Evolutionary conservation across 2,329 filamentous ascomycete genomes (phyloP).

Genomic region (Mollisiaceae sp.): DNA sequence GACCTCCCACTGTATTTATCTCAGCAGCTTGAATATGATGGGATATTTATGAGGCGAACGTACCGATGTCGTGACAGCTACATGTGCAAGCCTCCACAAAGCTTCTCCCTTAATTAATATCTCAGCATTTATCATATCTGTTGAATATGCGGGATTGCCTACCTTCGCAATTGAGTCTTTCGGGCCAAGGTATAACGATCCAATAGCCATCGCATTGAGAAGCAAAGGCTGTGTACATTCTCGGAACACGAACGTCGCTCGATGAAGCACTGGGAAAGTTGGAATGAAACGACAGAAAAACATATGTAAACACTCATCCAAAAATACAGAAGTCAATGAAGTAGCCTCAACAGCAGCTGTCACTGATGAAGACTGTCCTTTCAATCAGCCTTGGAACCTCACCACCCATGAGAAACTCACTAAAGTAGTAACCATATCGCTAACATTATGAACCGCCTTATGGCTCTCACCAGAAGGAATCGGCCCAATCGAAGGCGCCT

Average conservation of each 20-base stretch:
- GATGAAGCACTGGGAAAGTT: slow-evolving; percentile 51
- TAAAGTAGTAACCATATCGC: slow-evolving; percentile 49
- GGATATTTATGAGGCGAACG: background rate
- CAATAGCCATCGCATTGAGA: slow-evolving; percentile 52
- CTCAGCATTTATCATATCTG: background rate
- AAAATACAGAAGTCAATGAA: slow-evolving; percentile 51
- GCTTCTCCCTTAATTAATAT: slow-evolving; percentile 45
- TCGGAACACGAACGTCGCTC: slow-evolving; percentile 50
- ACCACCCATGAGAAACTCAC: slow-evolving; percentile 39
- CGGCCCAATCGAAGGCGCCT: slow-evolving; percentile 44
- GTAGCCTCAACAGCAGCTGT: slow-evolving; percentile 51
- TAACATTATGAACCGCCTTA: slow-evolving; percentile 51
- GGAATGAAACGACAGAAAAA: slow-evolving; percentile 53
- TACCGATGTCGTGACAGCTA: slow-evolving; percentile 49
- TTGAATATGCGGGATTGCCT: background rate
- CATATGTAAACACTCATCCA: slow-evolving; percentile 53
- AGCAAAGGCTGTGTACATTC: slow-evolving; percentile 50
- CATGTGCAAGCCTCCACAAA: slow-evolving; percentile 51
- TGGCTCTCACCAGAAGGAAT: slow-evolving; percentile 50
- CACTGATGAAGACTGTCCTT: slow-evolving; percentile 47
- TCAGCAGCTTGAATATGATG: slow-evolving; percentile 6
- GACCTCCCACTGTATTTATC: slow-evolving; percentile 45
- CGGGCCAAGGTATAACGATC: slow-evolving; percentile 51
- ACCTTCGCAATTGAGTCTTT: slow-evolving; percentile 48
- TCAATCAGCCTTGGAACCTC: background rate